Conservation (phyloP, 306 rosid species). For the Sesbania bispinosa region DNA sequence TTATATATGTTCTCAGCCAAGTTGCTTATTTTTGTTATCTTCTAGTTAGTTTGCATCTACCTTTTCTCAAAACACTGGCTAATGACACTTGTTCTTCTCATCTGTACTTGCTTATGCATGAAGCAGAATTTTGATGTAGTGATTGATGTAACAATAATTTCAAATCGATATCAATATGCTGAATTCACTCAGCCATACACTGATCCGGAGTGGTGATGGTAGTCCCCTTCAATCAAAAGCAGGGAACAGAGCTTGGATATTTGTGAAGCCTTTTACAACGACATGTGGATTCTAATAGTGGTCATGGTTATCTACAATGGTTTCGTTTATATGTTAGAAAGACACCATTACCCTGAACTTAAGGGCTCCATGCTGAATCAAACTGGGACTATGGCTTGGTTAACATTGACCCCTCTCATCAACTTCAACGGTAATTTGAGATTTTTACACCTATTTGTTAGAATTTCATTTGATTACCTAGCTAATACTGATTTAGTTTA, state of each 20-base stretch:
- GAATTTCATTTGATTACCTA: no score
- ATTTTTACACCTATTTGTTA: neutral
- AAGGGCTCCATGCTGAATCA: constrained; percentile 39
- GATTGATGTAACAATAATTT: constrained; percentile 39
- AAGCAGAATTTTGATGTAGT: constrained; percentile 42
- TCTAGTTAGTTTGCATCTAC: no score
- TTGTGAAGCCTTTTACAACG: constrained; percentile 48
- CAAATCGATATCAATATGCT: constrained; percentile 28
- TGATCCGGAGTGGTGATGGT: constrained; percentile 51
- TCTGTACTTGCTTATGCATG: neutral
- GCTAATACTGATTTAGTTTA: no score
- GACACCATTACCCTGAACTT: constrained; percentile 23
- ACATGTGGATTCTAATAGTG: constrained; percentile 41
- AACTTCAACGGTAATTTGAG: constrained; percentile 39
- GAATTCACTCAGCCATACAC: constrained; percentile 49
- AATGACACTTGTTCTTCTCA: neutral
- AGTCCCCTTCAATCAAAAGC: constrained; percentile 32
- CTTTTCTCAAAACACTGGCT: neutral
- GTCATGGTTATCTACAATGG: constrained; percentile 40
- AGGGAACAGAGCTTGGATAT: constrained; percentile 28
- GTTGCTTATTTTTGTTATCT: no score
- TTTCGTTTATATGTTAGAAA: constrained; percentile 48
- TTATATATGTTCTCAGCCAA: no score
- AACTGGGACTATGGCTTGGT: constrained; percentile 35
- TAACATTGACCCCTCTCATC: constrained; percentile 44